phyloP scores from a whole-genome alignment of 345 rosid genomes.

The Boechera stricta region DNA sequence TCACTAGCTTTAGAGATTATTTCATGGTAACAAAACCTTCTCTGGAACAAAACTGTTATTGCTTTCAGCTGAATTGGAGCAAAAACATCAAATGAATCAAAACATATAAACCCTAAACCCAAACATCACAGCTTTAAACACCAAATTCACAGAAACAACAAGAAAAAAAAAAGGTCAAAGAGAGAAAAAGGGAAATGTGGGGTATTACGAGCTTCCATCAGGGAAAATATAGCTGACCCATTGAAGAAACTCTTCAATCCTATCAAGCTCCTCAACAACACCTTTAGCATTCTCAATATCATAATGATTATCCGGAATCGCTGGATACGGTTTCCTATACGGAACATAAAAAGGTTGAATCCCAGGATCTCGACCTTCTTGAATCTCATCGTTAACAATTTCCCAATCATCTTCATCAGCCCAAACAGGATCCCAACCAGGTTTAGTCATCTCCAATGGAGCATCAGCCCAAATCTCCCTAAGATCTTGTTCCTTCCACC shows the following conservation, averaged over 20 bases:
- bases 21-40: neutral
- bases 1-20: neutral
- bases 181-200: neutral
- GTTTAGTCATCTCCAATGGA: conserved; percentile 60
- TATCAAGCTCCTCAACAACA: conserved; percentile 85
- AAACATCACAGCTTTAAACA: conserved; percentile 5
- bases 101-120: conserved; percentile 12
- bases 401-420: conserved; percentile 85
- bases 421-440: conserved; percentile 96
- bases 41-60: neutral
- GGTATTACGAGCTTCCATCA: conserved; percentile 82
- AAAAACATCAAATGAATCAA: neutral
- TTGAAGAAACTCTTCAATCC: conserved; percentile 86
- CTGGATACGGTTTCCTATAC: conserved; percentile 81
- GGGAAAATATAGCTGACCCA: conserved; percentile 97
- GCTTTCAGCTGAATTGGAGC: neutral
- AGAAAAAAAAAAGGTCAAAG: neutral
- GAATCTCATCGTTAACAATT: conserved; percentile 55
- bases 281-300: conserved; percentile 69
- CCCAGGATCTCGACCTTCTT: conserved; percentile 66
- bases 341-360: conserved; percentile 90
- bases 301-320: conserved; percentile 64
- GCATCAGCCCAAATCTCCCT: conserved; percentile 85
- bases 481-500: conserved; percentile 84
- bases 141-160: neutral